Base-by-base conservation (phyloP, 306 rosid species). In the Lathyrus tuberosus region DNA sequence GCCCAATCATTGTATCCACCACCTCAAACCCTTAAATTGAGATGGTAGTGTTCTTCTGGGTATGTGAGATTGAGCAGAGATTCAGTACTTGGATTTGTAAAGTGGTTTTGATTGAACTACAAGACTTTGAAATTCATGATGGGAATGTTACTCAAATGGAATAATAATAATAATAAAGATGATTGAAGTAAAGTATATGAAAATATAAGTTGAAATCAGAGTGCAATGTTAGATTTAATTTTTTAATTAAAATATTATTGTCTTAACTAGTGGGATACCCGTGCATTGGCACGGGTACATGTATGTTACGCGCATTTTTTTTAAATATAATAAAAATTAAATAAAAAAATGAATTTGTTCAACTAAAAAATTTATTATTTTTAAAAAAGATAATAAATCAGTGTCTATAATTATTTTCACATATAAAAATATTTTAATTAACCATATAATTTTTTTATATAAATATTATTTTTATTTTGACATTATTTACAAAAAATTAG, bases 1-100 rank as follows among this genome's bases (percentile, higher is more conserved):
- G 89, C 26, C 82, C 88, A 70, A 40, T 73, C 98, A 89, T 84
- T 66, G 78, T 30, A 13, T 6, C 10, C 63, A 57, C 77, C 16
- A 28, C 73, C 70, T 4, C 59, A 51, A 70, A 63, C 68, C 26
- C 38, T 52, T 14, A 64, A 13, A 72, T 31, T 56, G 18, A 72
- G 44, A 67, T 11, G 54, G 69, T 15, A 42, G 18, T 51, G 17
- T 48, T 38, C 3, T 24, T 12, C 22, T 30, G 15, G 15, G 26
- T n/a, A 13, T 49, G 37, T 5, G 16, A 38, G 11, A 47, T 67
- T 24, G 37, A 48, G 64, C 41, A 61, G 10, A 28, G 40, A 72
- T 66, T 60, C 57, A 5, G 53, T 5, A 65, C 20, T 43, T 66
- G 10, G 82, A 72, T 30, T 59, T 28, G 6, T 12, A 30, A 30